phyloP scores from a whole-genome alignment of 805 yeast genomes.

The Wickerhamomyces silvicola region DNA sequence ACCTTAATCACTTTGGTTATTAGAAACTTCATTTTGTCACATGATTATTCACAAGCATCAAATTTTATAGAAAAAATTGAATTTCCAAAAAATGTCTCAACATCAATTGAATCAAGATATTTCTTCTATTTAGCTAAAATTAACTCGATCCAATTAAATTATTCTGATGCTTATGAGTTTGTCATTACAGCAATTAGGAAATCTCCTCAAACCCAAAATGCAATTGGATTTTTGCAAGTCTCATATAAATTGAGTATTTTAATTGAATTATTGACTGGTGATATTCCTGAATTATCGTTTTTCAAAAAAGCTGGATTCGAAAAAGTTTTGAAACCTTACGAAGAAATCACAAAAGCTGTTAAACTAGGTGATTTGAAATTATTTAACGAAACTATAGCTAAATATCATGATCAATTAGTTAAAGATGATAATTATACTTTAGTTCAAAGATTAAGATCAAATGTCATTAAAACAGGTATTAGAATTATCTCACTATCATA shows the following conservation, averaged over 20 bases:
- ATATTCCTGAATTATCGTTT: conserved; percentile 81
- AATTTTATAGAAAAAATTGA: conserved; percentile 84
- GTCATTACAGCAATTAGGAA: conserved; percentile 94
- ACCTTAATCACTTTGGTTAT: conserved; percentile 77
- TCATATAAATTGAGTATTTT: conserved; percentile 84
- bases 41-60: conserved; percentile 82
- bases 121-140: conserved; percentile 88
- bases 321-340: conserved; percentile 68
- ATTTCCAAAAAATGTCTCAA: conserved; percentile 80
- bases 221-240: conserved; percentile 82
- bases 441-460: conserved; percentile 86
- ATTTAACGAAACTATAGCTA: conserved; percentile 64
- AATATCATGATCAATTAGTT: conserved; percentile 55
- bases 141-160: conserved; percentile 86
- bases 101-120: conserved; percentile 86
- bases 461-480: conserved; percentile 96
- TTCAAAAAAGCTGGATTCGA: conserved; percentile 63
- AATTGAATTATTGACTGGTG: conserved; percentile 93
- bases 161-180: conserved; percentile 83
- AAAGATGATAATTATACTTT: conserved; percentile 78
- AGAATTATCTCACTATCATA: conserved; percentile 88
- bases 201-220: conserved; percentile 84
- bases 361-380: conserved; percentile 82
- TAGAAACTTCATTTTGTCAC: conserved; percentile 69
- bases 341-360: conserved; percentile 85